Evolutionary conservation across 208 protist species (phyloP), one percentile per base, ranked within the genome.

Genomic region (Naegleria lovaniensis): DNA sequence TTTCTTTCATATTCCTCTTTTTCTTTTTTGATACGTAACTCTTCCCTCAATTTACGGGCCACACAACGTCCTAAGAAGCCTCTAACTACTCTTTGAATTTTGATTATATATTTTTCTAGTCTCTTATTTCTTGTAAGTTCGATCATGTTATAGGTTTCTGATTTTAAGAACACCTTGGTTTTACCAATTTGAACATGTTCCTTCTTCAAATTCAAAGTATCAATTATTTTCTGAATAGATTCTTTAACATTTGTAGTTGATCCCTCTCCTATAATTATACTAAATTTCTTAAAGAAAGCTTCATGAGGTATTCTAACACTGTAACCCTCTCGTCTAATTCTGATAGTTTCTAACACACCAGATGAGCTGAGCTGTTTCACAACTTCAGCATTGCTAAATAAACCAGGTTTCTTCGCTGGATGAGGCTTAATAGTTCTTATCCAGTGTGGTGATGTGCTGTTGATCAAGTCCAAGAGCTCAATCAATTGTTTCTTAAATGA

Each of bases 241-340:
- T 13, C 51, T 76, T 22, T 41, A 33, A n/a, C n/a, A 76, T 94
- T 90, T 5, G 89, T 90, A 6, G 84, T 85, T 29, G 87, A 59
- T 33, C 91, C 76, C 7, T 89, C 87, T 29, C 93, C 91, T 90
- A 95, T 89, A 91, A 98, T 95, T 84, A 96, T 91, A 92, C 94
- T 95, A 92, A 97, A 97, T 93, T 95, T 95, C 51, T 91, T 91
- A 92, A 92, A 96, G 91, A 98, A 97, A 89, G 95, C 91, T 90
- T 96, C 91, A 90, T 96, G 94, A 22, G 83, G 76, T 90, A 95
- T 95, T 88, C 96, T 94, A 75, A 97, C 96, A 22, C 95, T 95
- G 92, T 97, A 98, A 90, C 96, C 96, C 92, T 96, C 95, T 38
- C 95, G 95, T 93, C 97, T 97, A 88, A 98, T 93, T 52, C 93